Evolutionary conservation across 257 asterid species (phyloP).

Genomic region (Nicotiana knightiana): DNA sequence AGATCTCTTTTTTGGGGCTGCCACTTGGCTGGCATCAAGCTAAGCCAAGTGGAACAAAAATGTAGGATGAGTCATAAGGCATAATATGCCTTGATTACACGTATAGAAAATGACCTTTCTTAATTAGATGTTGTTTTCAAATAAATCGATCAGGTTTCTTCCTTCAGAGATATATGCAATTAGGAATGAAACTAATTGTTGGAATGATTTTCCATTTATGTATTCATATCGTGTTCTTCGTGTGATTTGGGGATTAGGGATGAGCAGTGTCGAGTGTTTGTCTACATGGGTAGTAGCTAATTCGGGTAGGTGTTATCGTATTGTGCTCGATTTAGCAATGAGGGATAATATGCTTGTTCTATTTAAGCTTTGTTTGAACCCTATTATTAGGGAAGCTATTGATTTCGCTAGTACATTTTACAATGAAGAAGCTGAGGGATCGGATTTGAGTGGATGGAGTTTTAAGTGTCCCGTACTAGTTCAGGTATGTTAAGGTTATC

Average conservation of each 20-base stretch:
- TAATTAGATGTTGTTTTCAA: no score
- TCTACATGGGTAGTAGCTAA: conserved; percentile 45
- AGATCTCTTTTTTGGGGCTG: no score
- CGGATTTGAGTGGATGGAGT: conserved; percentile 17
- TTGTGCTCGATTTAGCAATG: conserved; percentile 59
- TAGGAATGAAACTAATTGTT: no score
- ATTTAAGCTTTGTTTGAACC: conserved; percentile 61
- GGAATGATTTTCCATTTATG: conserved; percentile 26
- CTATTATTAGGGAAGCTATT: conserved; percentile 50
- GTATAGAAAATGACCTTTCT: no score
- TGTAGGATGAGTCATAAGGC: no score
- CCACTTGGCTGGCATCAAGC: no score
- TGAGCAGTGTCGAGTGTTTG: conserved; percentile 30
- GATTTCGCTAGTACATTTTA: conserved; percentile 16
- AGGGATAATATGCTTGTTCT: conserved; percentile 56
- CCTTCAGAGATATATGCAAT: no score
- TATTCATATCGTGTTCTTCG: conserved; percentile 54
- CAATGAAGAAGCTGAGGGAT: conserved; percentile 14
- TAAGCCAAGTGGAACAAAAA: no score
- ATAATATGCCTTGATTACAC: no score
- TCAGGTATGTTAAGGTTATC: not conserved
- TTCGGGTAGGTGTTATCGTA: conserved; percentile 50
- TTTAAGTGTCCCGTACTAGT: conserved; percentile 47
- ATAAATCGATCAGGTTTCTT: no score
- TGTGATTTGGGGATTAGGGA: conserved; percentile 32